These are phyloP conservation scores for Botryotinia calthae DNA, from an alignment of 2,329 filamentous ascomycete genomes.

Conservation along the genomic window DNA sequence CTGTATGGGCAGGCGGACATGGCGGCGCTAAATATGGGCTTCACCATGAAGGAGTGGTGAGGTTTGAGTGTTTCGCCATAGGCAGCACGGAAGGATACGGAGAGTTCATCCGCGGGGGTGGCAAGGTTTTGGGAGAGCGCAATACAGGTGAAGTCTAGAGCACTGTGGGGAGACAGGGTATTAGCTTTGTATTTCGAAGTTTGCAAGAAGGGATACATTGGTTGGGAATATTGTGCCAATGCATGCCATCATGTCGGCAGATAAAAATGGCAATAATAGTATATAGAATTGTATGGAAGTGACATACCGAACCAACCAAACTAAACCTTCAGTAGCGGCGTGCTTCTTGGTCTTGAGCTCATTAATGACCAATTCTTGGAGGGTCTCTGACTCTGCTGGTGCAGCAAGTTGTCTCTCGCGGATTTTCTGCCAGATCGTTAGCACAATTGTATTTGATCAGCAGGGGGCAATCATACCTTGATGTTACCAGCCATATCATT, in stretches of 20 bases:
- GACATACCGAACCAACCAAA: conserved; percentile 82
- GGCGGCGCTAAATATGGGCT: conserved; percentile 88
- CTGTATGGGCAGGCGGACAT: conserved; percentile 93
- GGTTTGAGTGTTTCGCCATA: conserved; percentile 88
- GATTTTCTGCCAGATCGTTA: conserved; percentile 66
- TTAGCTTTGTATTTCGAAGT: background rate
- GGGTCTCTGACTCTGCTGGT: conserved; percentile 73
- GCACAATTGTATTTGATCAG: conserved; percentile 7
- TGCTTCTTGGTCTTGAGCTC: conserved; percentile 91
- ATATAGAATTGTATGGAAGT: conserved; percentile 47
- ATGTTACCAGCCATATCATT: conserved; percentile 88
- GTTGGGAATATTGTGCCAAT: background rate
- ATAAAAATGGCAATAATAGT: conserved; percentile 8
- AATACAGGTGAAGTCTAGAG: conserved; percentile 88
- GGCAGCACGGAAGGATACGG: conserved; percentile 79
- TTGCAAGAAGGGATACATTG: too few species aligned
- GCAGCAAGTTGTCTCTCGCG: conserved; percentile 76
- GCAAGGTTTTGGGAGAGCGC: conserved; percentile 75
- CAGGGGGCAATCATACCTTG: conserved; percentile 58
- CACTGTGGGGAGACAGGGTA: conserved; percentile 50
- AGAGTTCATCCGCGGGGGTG: conserved; percentile 70
- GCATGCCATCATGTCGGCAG: background rate
- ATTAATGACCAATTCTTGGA: conserved; percentile 81
- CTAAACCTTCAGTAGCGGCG: conserved; percentile 79
- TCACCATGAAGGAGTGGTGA: conserved; percentile 84